These are phyloP conservation scores for Macroventuria anomochaeta DNA, from an alignment of 2,329 filamentous ascomycete genomes.

Conservation along the genomic window DNA sequence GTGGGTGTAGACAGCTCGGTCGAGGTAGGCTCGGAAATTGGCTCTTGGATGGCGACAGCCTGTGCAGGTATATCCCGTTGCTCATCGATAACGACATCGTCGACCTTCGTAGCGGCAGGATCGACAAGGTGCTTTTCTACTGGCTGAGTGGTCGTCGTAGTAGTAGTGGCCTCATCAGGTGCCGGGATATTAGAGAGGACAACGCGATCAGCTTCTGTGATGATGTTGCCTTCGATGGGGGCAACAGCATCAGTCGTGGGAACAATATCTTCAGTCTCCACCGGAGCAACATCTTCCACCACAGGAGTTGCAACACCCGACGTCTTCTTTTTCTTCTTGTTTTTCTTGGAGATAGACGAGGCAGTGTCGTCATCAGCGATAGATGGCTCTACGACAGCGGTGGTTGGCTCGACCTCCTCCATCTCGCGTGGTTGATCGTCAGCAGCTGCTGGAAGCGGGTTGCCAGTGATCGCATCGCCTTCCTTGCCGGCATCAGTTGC, in stretches of 20 bases:
- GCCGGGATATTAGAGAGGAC: neutral
- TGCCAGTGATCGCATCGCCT: neutral
- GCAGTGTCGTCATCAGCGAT: conserved; percentile 5
- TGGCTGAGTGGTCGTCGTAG: neutral
- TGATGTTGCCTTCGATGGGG: neutral
- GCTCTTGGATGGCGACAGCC: neutral
- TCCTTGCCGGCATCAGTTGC: neutral
- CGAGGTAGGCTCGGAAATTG: neutral
- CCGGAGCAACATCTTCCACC: neutral
- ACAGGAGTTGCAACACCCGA: conserved; percentile 16
- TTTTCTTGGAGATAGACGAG: conserved; percentile 28
- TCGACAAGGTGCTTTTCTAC: neutral
- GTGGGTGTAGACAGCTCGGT: neutral
- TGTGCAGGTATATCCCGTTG: neutral
- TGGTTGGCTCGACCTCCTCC: neutral
- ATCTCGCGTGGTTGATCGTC: neutral
- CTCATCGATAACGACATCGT: neutral
- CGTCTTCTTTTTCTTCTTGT: conserved; percentile 35
- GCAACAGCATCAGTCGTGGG: neutral
- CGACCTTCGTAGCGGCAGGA: neutral
- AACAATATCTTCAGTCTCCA: neutral
- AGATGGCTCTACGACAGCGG: neutral
- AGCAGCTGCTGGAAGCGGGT: neutral
- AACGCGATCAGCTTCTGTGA: neutral
- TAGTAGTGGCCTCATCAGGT: neutral